These are phyloP conservation scores for Paraphoma chrysanthemicola DNA, from an alignment of 2,329 filamentous ascomycete genomes.

Conservation along the genomic window DNA sequence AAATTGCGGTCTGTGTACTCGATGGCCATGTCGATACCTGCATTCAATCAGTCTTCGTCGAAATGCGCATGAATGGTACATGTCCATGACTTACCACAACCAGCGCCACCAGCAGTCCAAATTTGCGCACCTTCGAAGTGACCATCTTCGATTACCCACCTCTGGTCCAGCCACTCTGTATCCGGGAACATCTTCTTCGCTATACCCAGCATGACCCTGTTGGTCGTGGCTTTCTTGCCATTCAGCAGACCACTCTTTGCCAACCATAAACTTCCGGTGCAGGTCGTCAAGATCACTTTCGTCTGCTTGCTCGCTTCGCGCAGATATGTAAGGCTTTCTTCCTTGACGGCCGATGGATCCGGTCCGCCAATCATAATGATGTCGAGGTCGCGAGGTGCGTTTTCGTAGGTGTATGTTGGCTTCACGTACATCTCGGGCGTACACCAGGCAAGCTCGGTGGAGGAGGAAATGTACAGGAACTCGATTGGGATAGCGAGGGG, in stretches of 20 bases:
- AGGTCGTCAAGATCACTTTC: constrained; percentile 48
- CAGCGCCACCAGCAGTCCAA: constrained; percentile 50
- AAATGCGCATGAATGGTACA: background rate
- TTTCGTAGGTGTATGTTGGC: constrained; percentile 51
- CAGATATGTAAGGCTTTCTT: constrained; percentile 46
- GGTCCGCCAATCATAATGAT: constrained; percentile 51
- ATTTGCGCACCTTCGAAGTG: constrained; percentile 42
- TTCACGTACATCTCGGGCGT: constrained; percentile 43
- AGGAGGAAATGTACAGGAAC: constrained; percentile 50
- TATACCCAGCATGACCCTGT: constrained; percentile 35
- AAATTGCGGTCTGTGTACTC: constrained; percentile 30
- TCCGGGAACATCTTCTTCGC: constrained; percentile 40
- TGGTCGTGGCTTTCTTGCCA: constrained; percentile 51
- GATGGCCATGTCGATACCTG: constrained; percentile 35
- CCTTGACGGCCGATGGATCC: constrained; percentile 35
- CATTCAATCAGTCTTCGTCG: background rate
- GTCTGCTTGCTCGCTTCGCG: constrained; percentile 46
- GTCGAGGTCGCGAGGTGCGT: constrained; percentile 51
- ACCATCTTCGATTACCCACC: constrained; percentile 47
- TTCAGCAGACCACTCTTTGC: constrained; percentile 46
- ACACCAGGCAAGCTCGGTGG: constrained; percentile 38
- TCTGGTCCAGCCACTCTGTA: constrained; percentile 48
- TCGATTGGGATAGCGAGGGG: constrained; percentile 38
- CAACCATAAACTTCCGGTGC: constrained; percentile 50
- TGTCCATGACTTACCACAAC: constrained; percentile 37